Evolutionary conservation across 1,284 basidiomycete species (phyloP).

Genomic region (Heterobasidion parviporum): DNA sequence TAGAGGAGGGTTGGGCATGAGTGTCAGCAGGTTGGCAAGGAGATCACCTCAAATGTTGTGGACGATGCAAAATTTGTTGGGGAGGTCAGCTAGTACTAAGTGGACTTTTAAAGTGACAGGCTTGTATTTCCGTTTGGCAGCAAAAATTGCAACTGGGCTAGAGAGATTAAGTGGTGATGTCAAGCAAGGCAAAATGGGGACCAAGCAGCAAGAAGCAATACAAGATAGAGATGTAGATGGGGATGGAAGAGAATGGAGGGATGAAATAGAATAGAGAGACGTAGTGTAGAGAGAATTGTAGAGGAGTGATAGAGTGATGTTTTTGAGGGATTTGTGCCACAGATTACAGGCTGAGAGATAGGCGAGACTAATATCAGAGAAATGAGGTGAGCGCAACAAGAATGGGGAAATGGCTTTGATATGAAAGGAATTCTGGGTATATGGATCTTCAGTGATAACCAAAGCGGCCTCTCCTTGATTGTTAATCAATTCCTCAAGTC

Average conservation of each 20-base stretch:
- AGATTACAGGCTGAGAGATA: not conserved
- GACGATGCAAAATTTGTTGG: not conserved
- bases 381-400: not conserved
- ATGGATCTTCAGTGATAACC: not conserved
- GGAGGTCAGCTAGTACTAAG: not conserved
- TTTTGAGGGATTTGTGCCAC: not conserved
- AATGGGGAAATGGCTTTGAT: not conserved
- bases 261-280: not conserved
- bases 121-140: not conserved
- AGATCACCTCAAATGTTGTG: not conserved
- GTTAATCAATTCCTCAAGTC: not conserved
- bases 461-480: not conserved
- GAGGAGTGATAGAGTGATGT: not conserved
- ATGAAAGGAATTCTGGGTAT: not conserved
- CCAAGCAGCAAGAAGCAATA: too few species aligned
- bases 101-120: not conserved
- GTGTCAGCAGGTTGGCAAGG: not conserved
- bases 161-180: conserved; percentile 10
- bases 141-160: not conserved
- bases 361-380: not conserved
- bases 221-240: too few species aligned
- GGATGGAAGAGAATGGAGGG: too few species aligned
- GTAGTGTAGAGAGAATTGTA: not conserved
- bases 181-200: too few species aligned
- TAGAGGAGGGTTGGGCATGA: not conserved